Percentiles rank a stretch among this genome's conserved stretches.
Evolutionary conservation across 2,329 filamentous ascomycete genomes (phyloP).

Genomic region (Clonostachys rhizophaga): DNA sequence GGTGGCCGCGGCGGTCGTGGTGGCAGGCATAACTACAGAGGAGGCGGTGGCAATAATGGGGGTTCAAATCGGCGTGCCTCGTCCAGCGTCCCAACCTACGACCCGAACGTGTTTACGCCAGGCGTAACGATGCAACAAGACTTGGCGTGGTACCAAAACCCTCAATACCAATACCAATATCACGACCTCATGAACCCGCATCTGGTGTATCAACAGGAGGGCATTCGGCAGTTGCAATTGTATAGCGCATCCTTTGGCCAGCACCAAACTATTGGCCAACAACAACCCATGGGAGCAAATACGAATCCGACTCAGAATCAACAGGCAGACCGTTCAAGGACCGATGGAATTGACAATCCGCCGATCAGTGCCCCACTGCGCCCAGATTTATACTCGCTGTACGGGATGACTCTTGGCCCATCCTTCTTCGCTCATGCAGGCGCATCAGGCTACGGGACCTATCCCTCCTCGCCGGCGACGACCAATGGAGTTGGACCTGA

Average conservation of each 20-base stretch:
- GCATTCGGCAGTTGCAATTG: slow-evolving; percentile 24
- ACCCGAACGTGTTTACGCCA: slow-evolving; percentile 37
- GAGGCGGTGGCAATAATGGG: slow-evolving; percentile 27
- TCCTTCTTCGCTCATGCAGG: slow-evolving; percentile 39
- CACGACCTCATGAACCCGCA: slow-evolving; percentile 28
- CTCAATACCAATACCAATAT: slow-evolving; percentile 20
- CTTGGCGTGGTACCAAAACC: slow-evolving; percentile 41
- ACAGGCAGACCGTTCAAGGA: slow-evolving; percentile 47
- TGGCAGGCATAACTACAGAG: slow-evolving; percentile 35
- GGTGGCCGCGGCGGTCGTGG: slow-evolving; percentile 45
- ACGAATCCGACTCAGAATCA: slow-evolving; percentile 14
- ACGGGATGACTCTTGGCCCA: slow-evolving; percentile 31
- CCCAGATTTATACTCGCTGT: slow-evolving; percentile 51
- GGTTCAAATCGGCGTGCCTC: slow-evolving; percentile 47
- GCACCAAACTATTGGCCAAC: slow-evolving; percentile 24
- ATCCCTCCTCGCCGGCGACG: slow-evolving; percentile 52
- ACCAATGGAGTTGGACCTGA: slow-evolving; percentile 38
- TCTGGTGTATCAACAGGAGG: slow-evolving; percentile 30
- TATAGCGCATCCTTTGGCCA: slow-evolving; percentile 16
- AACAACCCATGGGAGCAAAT: slow-evolving; percentile 23
- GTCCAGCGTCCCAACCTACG: slow-evolving; percentile 44
- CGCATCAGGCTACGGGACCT: slow-evolving; percentile 38
- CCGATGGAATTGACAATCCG: slow-evolving; percentile 59
- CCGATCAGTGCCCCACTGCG: slow-evolving; percentile 56
- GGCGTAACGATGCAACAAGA: slow-evolving; percentile 40